Conservation (phyloP, 805 yeast genomes). For the Cephaloascus albidus region DNA sequence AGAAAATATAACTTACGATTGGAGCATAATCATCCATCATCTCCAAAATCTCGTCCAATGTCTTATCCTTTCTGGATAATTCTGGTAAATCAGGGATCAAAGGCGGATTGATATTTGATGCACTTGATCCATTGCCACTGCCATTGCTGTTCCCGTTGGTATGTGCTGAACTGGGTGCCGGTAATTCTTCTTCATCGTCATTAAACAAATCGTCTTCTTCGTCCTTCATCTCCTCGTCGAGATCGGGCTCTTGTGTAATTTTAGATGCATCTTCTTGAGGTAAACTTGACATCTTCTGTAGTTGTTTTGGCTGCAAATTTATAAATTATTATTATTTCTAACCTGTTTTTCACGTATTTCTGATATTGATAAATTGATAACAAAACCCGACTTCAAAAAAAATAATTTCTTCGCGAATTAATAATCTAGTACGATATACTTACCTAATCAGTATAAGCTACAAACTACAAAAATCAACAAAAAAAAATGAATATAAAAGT, state of each 20-base stretch:
- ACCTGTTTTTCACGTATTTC: no score
- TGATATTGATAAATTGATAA: no score
- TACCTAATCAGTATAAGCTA: no score
- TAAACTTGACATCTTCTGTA: neutral
- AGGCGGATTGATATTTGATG: slow-evolving; percentile 7
- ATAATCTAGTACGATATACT: no score
- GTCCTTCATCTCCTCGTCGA: slow-evolving; percentile 10
- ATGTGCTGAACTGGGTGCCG: slow-evolving; percentile 1
- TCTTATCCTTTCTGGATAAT: slow-evolving; percentile 68
- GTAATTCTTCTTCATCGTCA: slow-evolving; percentile 11
- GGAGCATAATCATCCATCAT: slow-evolving; percentile 94
- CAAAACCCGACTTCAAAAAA: no score
- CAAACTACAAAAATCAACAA: no score
- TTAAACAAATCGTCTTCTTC: slow-evolving; percentile 15
- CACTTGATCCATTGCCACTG: no score
- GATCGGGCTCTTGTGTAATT: slow-evolving; percentile 1
- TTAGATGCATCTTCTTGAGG: neutral
- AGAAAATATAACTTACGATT: slow-evolving; percentile 19
- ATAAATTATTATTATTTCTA: no score
- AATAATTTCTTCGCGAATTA: no score
- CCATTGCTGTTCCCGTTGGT: neutral
- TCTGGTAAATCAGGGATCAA: slow-evolving; percentile 50
- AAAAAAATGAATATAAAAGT: no score
- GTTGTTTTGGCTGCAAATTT: no score
- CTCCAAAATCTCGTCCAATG: slow-evolving; percentile 73